A percentile compares a stretch with the other conserved stretches of the same genome.
These are phyloP conservation scores for Gentiana macrophylla DNA, from an alignment of 257 asterid genomes.

Conservation along the genomic window DNA sequence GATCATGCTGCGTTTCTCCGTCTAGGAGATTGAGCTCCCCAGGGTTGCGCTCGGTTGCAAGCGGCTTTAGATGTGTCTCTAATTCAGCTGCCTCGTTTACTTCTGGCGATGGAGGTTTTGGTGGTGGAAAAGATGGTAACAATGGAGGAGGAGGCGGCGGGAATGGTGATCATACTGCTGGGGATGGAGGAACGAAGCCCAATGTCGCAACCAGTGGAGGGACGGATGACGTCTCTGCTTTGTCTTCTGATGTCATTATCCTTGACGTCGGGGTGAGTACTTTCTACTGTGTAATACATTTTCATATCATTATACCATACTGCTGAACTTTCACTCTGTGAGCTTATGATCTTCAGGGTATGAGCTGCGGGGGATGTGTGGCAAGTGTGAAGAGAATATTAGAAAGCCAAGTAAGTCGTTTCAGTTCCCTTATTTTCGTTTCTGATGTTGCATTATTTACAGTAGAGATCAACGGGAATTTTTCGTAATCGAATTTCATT, in stretches of 20 bases:
- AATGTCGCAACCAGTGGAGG: constrained; percentile 39
- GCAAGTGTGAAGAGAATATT: constrained; percentile 47
- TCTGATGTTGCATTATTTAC: neutral
- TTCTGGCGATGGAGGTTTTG: constrained; percentile 65
- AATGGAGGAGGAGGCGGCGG: constrained; percentile 40
- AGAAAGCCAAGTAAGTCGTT: constrained; percentile 37
- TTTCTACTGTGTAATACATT: neutral
- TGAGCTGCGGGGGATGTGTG: constrained; percentile 50
- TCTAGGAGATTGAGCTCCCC: constrained; percentile 16
- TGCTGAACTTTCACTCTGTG: too few species aligned
- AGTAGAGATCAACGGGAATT: too few species aligned
- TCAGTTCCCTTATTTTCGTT: neutral
- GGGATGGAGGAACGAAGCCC: constrained; percentile 46
- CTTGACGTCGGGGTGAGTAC: constrained; percentile 81
- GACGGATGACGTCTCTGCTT: constrained; percentile 42
- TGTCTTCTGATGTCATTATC: constrained; percentile 69
- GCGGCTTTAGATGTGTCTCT: constrained; percentile 35
- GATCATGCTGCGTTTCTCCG: constrained; percentile 20
- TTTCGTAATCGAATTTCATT: too few species aligned
- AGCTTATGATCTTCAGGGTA: constrained; percentile 23
- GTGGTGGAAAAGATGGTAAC: constrained; percentile 42
- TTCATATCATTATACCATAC: too few species aligned
- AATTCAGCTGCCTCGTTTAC: constrained; percentile 41
- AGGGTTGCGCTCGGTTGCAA: constrained; percentile 5
- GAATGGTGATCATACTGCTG: constrained; percentile 38